Conservation (phyloP, 768 basidiomycete species). For the Lentinula guzmanii region DNA sequence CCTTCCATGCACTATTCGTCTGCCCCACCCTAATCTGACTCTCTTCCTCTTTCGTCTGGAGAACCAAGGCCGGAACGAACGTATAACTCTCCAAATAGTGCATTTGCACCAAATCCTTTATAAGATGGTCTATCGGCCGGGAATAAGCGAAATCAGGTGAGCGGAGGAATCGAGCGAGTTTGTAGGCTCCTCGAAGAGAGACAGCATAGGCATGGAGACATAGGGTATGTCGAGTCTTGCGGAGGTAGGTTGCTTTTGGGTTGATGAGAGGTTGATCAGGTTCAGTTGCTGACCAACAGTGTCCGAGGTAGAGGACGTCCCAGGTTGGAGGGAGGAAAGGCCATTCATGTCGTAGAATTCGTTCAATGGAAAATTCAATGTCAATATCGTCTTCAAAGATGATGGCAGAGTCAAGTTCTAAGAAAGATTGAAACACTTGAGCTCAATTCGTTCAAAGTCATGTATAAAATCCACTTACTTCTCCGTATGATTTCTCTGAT, state of each 20-base stretch:
- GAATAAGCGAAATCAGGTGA: background rate
- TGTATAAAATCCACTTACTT: background rate
- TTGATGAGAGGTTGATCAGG: background rate
- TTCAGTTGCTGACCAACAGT: background rate
- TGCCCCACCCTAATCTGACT: background rate
- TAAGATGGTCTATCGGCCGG: background rate
- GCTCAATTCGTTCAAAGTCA: background rate
- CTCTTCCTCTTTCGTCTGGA: background rate
- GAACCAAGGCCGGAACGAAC: background rate
- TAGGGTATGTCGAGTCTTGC: background rate
- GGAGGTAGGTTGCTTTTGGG: background rate
- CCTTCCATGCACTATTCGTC: background rate
- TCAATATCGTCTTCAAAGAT: background rate
- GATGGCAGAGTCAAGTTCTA: background rate
- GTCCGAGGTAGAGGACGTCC: background rate
- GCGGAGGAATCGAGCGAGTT: background rate
- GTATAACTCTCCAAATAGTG: background rate
- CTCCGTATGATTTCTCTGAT: background rate
- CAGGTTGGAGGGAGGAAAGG: background rate
- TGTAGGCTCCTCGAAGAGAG: background rate
- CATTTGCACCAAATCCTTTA: background rate
- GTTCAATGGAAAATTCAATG: background rate
- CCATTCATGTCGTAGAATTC: background rate
- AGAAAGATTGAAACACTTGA: background rate
- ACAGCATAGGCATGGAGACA: background rate